Evolutionary conservation across 2,329 filamentous ascomycete genomes (phyloP).

Genomic region (Cytospora piceae): DNA sequence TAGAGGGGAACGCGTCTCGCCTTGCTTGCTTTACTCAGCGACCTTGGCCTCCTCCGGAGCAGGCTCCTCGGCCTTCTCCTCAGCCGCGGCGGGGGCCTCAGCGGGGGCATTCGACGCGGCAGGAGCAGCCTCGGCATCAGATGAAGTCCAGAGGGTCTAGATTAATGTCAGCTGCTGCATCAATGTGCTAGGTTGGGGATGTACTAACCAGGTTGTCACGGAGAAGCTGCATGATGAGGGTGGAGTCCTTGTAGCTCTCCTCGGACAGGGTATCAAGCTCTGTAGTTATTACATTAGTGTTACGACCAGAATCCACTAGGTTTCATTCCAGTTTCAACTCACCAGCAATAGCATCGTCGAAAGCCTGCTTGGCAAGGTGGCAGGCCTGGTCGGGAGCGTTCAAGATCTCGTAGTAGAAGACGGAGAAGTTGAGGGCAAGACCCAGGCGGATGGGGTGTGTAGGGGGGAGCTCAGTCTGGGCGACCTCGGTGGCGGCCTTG

Average conservation of each 20-base stretch:
- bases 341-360: constrained; percentile 92
- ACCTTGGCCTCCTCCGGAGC: constrained; percentile 70
- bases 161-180: constrained; percentile 37
- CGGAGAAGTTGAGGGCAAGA: constrained; percentile 93
- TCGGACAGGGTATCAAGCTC: constrained; percentile 96
- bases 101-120: constrained; percentile 51
- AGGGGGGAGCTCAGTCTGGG: constrained; percentile 84
- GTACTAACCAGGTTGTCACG: constrained; percentile 88
- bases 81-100: constrained; percentile 53
- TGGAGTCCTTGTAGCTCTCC: constrained; percentile 99
- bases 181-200: not conserved
- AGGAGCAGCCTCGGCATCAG: constrained; percentile 82
- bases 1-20: constrained; percentile 39
- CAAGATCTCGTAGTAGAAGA: constrained; percentile 99
- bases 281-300: constrained; percentile 42
- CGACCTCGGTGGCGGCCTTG: constrained; percentile 90
- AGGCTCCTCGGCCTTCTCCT: constrained; percentile 59
- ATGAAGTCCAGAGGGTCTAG: constrained; percentile 98
- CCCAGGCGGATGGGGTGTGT: constrained; percentile 93
- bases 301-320: not conserved
- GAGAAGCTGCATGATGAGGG: constrained; percentile 97
- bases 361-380: constrained; percentile 95
- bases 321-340: constrained; percentile 30
- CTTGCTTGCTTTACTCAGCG: constrained; percentile 58
- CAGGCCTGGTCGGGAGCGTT: constrained; percentile 98